A percentile compares a stretch with the other conserved stretches of the same genome.
Evolutionary conservation across 495 filamentous ascomycete species (phyloP).

Genomic region (Saxophila tyrrhenica): DNA sequence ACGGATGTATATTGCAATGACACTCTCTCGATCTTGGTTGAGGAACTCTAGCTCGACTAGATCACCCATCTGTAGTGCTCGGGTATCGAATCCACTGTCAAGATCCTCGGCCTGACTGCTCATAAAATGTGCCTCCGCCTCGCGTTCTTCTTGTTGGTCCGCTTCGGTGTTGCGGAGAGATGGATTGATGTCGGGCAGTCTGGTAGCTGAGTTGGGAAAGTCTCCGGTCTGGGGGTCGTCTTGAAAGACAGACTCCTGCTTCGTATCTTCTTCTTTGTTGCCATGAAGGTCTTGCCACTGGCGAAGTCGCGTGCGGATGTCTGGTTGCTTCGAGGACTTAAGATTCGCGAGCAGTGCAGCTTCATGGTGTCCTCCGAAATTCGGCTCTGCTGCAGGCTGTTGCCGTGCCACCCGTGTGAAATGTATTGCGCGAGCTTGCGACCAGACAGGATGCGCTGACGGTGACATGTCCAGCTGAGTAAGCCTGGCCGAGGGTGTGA

Average conservation of each 20-base stretch:
- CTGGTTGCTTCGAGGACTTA: not conserved
- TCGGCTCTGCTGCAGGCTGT: not conserved
- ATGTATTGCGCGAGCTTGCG: not conserved
- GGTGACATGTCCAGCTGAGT: not conserved
- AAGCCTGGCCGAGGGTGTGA: not conserved
- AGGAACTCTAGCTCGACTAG: slow-evolving; percentile 47
- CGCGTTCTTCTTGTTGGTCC: slow-evolving; percentile 12
- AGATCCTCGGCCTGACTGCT: slow-evolving; percentile 1
- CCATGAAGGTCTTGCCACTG: slow-evolving; percentile 29
- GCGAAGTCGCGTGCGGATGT: slow-evolving; percentile 28
- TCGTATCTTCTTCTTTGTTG: slow-evolving; percentile 14
- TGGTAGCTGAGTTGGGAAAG: slow-evolving; percentile 18
- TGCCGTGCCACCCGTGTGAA: not conserved
- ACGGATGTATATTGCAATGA: slow-evolving; percentile 59
- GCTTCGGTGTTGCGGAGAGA: not conserved
- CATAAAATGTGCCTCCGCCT: slow-evolving; percentile 14
- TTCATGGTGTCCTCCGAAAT: not conserved
- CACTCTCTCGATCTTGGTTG: slow-evolving; percentile 34
- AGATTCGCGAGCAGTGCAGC: not conserved
- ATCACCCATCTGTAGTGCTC: slow-evolving; percentile 54
- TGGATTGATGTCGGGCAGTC: slow-evolving; percentile 4
- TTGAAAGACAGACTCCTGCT: slow-evolving; percentile 6
- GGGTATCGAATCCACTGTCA: slow-evolving; percentile 3
- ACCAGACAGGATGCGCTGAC: not conserved
- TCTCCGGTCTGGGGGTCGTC: slow-evolving; percentile 5